A percentile compares a stretch with the other conserved stretches of the same genome.
Conservation (phyloP, 257 asterid species). For the Ajuga chamaepitys region DNA sequence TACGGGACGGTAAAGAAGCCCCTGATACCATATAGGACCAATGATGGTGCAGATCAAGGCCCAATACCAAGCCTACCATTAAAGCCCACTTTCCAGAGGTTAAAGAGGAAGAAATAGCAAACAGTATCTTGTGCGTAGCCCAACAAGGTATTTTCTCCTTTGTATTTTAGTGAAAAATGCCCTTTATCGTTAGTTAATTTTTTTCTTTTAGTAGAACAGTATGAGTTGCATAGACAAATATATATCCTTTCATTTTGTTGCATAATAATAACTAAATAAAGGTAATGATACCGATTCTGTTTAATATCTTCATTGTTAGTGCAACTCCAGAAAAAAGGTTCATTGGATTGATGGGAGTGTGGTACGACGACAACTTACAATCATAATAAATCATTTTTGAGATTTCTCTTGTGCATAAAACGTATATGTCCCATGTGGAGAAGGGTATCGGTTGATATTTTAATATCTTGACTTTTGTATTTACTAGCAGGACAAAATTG, state of each 20-base stretch:
- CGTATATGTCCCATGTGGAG: background rate
- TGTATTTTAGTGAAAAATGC: background rate
- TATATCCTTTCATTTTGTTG: background rate
- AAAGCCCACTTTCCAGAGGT: conserved; percentile 75
- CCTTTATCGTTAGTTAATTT: background rate
- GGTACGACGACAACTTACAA: background rate
- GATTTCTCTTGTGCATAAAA: background rate
- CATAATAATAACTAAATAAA: background rate
- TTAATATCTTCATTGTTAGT: background rate
- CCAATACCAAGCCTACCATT: conserved; percentile 51
- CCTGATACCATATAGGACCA: conserved; percentile 49
- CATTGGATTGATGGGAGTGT: background rate
- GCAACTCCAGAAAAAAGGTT: background rate
- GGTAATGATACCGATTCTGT: background rate
- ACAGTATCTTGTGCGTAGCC: background rate
- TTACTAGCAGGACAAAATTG: background rate
- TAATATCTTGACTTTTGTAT: background rate
- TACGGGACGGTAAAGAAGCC: conserved; percentile 58
- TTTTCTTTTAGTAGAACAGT: background rate
- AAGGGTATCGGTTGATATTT: background rate
- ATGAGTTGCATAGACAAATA: background rate
- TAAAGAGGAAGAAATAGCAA: conserved; percentile 50
- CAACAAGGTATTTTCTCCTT: conserved; percentile 5
- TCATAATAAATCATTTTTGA: background rate
- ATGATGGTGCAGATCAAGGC: conserved; percentile 30